Percentiles rank a stretch among this genome's conserved stretches.
Conservation (phyloP, 345 rosid species). For the Arabis alpina region DNA sequence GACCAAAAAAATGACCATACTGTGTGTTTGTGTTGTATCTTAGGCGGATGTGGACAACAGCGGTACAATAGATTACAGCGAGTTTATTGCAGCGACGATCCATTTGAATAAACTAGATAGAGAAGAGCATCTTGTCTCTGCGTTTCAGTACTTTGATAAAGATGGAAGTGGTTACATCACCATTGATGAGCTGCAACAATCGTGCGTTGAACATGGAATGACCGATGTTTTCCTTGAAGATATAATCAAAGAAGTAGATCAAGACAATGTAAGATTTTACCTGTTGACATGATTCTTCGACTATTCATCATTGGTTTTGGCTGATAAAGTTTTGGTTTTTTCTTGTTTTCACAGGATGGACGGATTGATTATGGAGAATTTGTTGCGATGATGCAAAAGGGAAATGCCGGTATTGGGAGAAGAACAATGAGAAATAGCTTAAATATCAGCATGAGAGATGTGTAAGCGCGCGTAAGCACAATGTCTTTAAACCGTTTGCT, state of each 20-base stretch:
- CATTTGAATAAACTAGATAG: slow-evolving; percentile 97
- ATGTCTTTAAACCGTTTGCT: background rate
- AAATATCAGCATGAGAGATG: slow-evolving; percentile 94
- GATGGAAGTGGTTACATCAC: slow-evolving; percentile 97
- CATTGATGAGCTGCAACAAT: slow-evolving; percentile 97
- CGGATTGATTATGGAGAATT: slow-evolving; percentile 94
- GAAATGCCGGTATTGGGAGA: slow-evolving; percentile 93
- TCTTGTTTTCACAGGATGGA: slow-evolving; percentile 67
- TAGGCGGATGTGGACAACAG: slow-evolving; percentile 99
- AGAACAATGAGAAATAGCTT: slow-evolving; percentile 96
- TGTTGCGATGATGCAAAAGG: slow-evolving; percentile 99
- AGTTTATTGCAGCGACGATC: slow-evolving; percentile 96
- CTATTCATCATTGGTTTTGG: background rate
- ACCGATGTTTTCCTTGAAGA: slow-evolving; percentile 91
- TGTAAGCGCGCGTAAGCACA: slow-evolving; percentile 8
- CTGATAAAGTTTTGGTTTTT: background rate
- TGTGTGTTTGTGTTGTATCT: slow-evolving; percentile 1
- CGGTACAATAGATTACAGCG: slow-evolving; percentile 96
- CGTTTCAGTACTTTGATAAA: slow-evolving; percentile 94
- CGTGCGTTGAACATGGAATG: slow-evolving; percentile 92
- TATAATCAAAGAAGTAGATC: slow-evolving; percentile 93
- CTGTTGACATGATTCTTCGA: background rate
- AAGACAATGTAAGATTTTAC: slow-evolving; percentile 75
- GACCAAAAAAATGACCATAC: background rate
- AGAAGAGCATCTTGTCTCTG: slow-evolving; percentile 98